Conservation (phyloP, 805 yeast species). For the Candida maltosa region DNA sequence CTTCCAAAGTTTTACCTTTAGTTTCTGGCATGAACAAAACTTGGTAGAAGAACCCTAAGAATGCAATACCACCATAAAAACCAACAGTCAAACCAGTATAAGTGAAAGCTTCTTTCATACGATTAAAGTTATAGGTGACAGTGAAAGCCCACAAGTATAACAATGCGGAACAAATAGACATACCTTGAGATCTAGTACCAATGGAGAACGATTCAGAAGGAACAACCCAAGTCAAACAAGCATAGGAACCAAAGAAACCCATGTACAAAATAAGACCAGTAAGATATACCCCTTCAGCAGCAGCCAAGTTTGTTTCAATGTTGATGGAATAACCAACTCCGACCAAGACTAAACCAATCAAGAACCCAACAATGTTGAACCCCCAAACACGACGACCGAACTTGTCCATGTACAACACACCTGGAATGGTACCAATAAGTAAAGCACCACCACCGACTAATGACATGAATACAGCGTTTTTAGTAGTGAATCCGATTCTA, state of each 20-base stretch:
- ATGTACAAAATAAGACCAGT: slow-evolving; percentile 62
- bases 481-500: slow-evolving; percentile 50
- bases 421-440: slow-evolving; percentile 64
- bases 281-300: slow-evolving; percentile 58
- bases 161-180: slow-evolving; percentile 56
- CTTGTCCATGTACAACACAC: slow-evolving; percentile 54
- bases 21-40: slow-evolving; percentile 66
- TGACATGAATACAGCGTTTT: slow-evolving; percentile 60
- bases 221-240: slow-evolving; percentile 66
- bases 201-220: slow-evolving; percentile 64
- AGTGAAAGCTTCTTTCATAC: slow-evolving; percentile 56
- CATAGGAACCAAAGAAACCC: slow-evolving; percentile 65
- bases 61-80: slow-evolving; percentile 66
- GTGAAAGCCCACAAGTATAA: slow-evolving; percentile 62
- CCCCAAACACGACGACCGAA: slow-evolving; percentile 64
- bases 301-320: slow-evolving; percentile 33
- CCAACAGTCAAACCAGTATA: slow-evolving; percentile 62
- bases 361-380: slow-evolving; percentile 52
- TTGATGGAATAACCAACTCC: slow-evolving; percentile 53
- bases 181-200: slow-evolving; percentile 59
- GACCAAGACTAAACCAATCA: slow-evolving; percentile 56
- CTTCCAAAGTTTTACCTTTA: slow-evolving; percentile 68
- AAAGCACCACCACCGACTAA: slow-evolving; percentile 67
- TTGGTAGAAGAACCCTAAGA: slow-evolving; percentile 53
- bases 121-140: slow-evolving; percentile 60